These are phyloP conservation scores for Penicillium rolfsii DNA, from an alignment of 2,329 filamentous ascomycete genomes.

Conservation along the genomic window DNA sequence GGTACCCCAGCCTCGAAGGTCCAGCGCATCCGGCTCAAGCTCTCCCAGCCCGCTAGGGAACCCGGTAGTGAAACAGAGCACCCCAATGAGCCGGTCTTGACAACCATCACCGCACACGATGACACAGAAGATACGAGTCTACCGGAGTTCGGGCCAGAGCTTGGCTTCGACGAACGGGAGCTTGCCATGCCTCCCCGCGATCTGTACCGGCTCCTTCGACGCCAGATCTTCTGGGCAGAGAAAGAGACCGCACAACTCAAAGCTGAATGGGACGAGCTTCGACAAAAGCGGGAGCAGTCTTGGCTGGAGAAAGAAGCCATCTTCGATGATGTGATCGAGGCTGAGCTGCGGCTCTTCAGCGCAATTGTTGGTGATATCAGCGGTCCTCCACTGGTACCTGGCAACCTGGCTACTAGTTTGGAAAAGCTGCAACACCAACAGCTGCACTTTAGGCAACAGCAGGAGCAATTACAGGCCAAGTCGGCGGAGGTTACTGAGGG, in stretches of 20 bases:
- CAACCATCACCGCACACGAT: constrained; percentile 31
- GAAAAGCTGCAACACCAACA: constrained; percentile 32
- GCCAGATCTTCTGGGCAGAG: constrained; percentile 54
- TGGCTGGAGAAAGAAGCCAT: constrained; percentile 50
- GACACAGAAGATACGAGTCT: constrained; percentile 40
- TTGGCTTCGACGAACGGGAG: constrained; percentile 50
- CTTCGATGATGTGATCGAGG: constrained; percentile 49
- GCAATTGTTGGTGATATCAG: constrained; percentile 28
- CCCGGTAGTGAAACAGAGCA: constrained; percentile 28
- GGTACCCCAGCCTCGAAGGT: constrained; percentile 38
- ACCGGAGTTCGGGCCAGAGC: constrained; percentile 45
- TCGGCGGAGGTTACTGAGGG: constrained; percentile 13
- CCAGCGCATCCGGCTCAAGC: constrained; percentile 49
- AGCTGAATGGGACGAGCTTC: constrained; percentile 44
- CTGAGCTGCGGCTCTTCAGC: constrained; percentile 44
- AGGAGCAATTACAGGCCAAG: constrained; percentile 25
- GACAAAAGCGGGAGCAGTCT: constrained; percentile 42
- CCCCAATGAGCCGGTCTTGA: constrained; percentile 22
- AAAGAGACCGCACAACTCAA: constrained; percentile 46
- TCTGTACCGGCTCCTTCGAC: constrained; percentile 50
- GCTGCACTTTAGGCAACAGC: constrained; percentile 25
- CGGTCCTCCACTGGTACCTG: constrained; percentile 8
- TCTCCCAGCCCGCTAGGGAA: constrained; percentile 42
- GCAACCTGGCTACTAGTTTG: constrained; percentile 23
- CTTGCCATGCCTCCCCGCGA: constrained; percentile 46